These are phyloP conservation scores for Ceratobasidium papillatum DNA, from an alignment of 1,284 basidiomycete genomes.

Conservation along the genomic window DNA sequence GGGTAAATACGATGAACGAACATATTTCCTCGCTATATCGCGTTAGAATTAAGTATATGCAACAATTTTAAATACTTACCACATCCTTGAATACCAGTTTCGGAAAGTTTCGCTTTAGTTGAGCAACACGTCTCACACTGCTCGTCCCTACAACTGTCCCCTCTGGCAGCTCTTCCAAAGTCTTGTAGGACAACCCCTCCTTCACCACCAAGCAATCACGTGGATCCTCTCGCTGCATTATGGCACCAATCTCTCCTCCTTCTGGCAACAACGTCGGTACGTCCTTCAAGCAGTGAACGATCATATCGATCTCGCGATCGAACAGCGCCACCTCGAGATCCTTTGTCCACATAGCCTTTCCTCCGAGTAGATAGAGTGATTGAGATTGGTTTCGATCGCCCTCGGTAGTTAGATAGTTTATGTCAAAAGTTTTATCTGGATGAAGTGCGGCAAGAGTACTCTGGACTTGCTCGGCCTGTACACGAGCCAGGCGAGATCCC, in stretches of 20 bases:
- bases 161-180: slow-evolving; percentile 83
- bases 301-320: slow-evolving; percentile 82
- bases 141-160: slow-evolving; percentile 95
- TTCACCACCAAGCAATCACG: slow-evolving; percentile 92
- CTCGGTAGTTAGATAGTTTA: slow-evolving; percentile 87
- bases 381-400: slow-evolving; percentile 93
- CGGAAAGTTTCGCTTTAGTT: slow-evolving; percentile 84
- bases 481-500: slow-evolving; percentile 83
- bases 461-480: slow-evolving; percentile 83
- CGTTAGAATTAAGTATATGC: slow-evolving; percentile 27
- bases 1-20: slow-evolving; percentile 55
- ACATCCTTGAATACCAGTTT: slow-evolving; percentile 87
- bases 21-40: slow-evolving; percentile 77
- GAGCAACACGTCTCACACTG: slow-evolving; percentile 91
- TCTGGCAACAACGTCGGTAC: slow-evolving; percentile 88
- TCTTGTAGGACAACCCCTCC: slow-evolving; percentile 74
- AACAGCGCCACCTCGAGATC: slow-evolving; percentile 89
- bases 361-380: slow-evolving; percentile 78
- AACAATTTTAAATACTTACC: slow-evolving; percentile 62
- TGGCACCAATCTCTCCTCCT: slow-evolving; percentile 86
- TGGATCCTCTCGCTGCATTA: slow-evolving; percentile 89
- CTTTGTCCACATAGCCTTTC: slow-evolving; percentile 93
- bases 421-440: slow-evolving; percentile 64
- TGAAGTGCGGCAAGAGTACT: slow-evolving; percentile 63
- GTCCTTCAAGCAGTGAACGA: slow-evolving; percentile 95